A percentile compares a stretch with the other conserved stretches of the same genome.
These are phyloP conservation scores for Dryas octopetala DNA, from an alignment of 306 rosid genomes.

Conservation along the genomic window DNA sequence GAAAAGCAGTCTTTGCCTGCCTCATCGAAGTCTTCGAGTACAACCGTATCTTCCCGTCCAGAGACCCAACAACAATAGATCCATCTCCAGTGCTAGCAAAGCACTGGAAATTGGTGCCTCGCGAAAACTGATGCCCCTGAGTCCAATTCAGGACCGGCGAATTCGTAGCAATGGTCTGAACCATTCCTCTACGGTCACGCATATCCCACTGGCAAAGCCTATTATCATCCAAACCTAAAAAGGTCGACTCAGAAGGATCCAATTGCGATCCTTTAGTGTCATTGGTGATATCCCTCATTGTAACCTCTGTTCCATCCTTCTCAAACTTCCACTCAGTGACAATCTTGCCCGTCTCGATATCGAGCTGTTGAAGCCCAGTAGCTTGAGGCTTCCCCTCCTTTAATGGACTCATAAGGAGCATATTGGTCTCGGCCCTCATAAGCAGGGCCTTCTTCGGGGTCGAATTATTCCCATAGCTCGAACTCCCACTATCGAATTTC, in stretches of 20 bases:
- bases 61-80: slow-evolving; percentile 83
- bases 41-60: slow-evolving; percentile 86
- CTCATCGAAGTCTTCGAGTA: slow-evolving; percentile 88
- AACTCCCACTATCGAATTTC: slow-evolving; percentile 48
- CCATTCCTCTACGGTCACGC: slow-evolving; percentile 75
- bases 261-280: slow-evolving; percentile 78
- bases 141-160: slow-evolving; percentile 77
- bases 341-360: slow-evolving; percentile 77
- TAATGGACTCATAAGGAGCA: slow-evolving; percentile 84
- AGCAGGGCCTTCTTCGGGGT: slow-evolving; percentile 70
- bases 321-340: slow-evolving; percentile 88
- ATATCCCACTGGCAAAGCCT: slow-evolving; percentile 93
- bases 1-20: slow-evolving; percentile 91
- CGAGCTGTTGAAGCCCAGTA: slow-evolving; percentile 68
- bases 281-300: slow-evolving; percentile 83
- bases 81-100: slow-evolving; percentile 88
- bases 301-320: slow-evolving; percentile 76
- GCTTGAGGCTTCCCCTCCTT: slow-evolving; percentile 67
- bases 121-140: slow-evolving; percentile 86
- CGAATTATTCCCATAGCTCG: slow-evolving; percentile 18
- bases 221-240: slow-evolving; percentile 93
- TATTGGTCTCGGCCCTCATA: slow-evolving; percentile 83
- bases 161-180: slow-evolving; percentile 56
- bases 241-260: slow-evolving; percentile 86
- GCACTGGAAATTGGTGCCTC: slow-evolving; percentile 88